A percentile compares a stretch with the other conserved stretches of the same genome.
phyloP scores from a whole-genome alignment of 345 rosid species.

The Sonneratia caseolaris region DNA sequence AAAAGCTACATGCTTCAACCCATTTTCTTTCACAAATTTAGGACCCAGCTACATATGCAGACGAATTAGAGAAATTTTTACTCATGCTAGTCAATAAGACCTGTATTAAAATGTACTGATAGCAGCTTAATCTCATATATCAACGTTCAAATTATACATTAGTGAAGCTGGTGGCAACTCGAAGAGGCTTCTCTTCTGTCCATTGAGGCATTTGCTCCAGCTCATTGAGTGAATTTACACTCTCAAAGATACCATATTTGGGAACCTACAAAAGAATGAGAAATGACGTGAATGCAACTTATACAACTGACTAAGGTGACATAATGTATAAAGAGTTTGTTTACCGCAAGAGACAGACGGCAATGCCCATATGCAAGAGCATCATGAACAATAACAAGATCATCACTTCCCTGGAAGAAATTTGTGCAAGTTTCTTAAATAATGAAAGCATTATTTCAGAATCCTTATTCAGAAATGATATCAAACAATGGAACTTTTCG shows the following conservation, averaged over 20 bases:
- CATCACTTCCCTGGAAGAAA: slow-evolving; percentile 57
- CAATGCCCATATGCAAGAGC: slow-evolving; percentile 93
- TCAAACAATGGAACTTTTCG: not conserved
- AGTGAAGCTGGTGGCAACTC: slow-evolving; percentile 89
- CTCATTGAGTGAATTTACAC: slow-evolving; percentile 66
- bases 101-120: not conserved
- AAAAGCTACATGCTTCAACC: slow-evolving; percentile 66
- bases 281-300: not conserved
- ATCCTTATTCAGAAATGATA: not conserved
- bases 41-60: slow-evolving; percentile 59
- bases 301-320: not conserved
- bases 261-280: slow-evolving; percentile 52
- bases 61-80: not conserved
- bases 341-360: slow-evolving; percentile 77
- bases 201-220: slow-evolving; percentile 82
- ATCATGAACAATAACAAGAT: slow-evolving; percentile 80
- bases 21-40: slow-evolving; percentile 77
- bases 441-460: not conserved
- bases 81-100: not conserved
- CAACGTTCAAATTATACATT: slow-evolving; percentile 38
- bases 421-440: not conserved
- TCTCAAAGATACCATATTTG: slow-evolving; percentile 86
- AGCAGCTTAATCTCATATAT: not conserved
- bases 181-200: slow-evolving; percentile 76
- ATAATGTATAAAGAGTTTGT: slow-evolving; percentile 1